Base-by-base conservation (phyloP, 345 rosid genomes). In the Cochlearia excelsa region DNA sequence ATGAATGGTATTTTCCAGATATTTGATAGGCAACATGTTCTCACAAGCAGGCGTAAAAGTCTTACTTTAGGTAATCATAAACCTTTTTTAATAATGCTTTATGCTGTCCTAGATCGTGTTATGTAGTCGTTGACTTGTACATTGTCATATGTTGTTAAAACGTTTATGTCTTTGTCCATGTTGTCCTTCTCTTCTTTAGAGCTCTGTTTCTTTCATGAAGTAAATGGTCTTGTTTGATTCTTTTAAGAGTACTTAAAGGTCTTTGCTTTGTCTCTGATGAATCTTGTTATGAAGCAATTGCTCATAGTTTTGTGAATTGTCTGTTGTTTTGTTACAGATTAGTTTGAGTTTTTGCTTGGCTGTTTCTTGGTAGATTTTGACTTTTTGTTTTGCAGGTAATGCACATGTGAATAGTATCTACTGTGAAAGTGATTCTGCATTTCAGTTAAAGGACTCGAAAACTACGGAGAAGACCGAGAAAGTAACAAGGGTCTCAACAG, bases 401-500 rank as follows among this genome's bases (percentile, higher is more conserved):
- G 72, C 78, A 42, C 80, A 75, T 60, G 77, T 65, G 61, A 78
- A 46, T 54, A 72, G 57, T 70, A 67, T 54, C 38, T 42, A 63
- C 74, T 56, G 65, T 29, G 83, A 70, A 6, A 39, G 65, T 43
- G 84, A 78, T 40, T 70, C 78, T 54, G 65, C 61, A 35, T 68
- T 61, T 45, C 74, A 52, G 45, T 75, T 51, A 69, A 84, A 86
- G 76, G 90, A 83, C 37, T 68, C 63, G 47, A 74, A 65, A 67
- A 30, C 46, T 39, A 77, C 51, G 58, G 71, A 5, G 37, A 9
- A 59, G 54, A 79, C 51, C 29, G 93, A 88, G 77, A 86, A 80
- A 64, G 84, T 83, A 42, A 79, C 65, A 45, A 66, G 81, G 75
- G 42, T 69, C 50, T 84, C 95, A 28, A 80, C 82, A 1, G 97